Conservation (phyloP, 345 rosid species). For the Eucalyptus lansdowneana region DNA sequence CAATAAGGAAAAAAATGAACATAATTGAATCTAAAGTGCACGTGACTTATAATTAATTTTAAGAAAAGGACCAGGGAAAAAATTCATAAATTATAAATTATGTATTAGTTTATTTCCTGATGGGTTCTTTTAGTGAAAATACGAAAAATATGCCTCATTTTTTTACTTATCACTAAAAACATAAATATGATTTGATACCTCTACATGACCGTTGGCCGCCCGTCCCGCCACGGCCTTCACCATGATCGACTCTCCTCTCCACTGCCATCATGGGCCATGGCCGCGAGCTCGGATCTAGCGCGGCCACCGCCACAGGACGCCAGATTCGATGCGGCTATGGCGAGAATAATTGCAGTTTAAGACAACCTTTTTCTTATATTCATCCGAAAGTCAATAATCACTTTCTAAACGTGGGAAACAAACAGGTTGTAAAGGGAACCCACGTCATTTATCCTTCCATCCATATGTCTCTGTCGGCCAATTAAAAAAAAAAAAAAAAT, state of each 20-base stretch:
- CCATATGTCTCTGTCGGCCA: background rate
- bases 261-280: background rate
- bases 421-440: background rate
- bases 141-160: background rate
- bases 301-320: background rate
- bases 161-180: background rate
- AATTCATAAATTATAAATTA: background rate
- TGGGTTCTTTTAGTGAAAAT: background rate
- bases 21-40: background rate
- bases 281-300: background rate
- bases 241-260: background rate
- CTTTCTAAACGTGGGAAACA: background rate
- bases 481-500: background rate
- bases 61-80: background rate
- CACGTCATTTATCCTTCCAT: background rate
- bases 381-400: background rate
- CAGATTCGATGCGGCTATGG: background rate
- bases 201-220: background rate
- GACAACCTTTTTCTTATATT: background rate
- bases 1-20: background rate
- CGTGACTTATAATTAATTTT: background rate
- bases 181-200: background rate
- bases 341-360: background rate
- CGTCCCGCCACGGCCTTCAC: background rate
- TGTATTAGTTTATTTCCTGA: background rate